phyloP scores from a whole-genome alignment of 2,329 filamentous ascomycete genomes.

The Dichotomopilus funicola region DNA sequence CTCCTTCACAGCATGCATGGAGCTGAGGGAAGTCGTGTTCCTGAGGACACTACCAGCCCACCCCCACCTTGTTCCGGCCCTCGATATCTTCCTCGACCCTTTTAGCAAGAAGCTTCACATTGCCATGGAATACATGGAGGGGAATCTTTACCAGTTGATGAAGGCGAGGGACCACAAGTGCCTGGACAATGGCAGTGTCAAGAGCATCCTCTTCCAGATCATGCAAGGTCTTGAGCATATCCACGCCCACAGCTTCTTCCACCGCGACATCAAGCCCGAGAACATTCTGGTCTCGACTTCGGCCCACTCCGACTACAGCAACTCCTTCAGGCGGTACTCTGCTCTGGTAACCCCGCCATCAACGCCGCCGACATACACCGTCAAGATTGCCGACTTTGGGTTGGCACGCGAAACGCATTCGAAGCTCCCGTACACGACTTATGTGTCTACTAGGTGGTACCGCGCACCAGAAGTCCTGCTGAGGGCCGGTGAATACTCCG shows the following conservation, averaged over 20 bases:
- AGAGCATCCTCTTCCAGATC: conserved; percentile 97
- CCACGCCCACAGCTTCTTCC: conserved; percentile 94
- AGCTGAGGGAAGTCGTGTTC: conserved; percentile 95
- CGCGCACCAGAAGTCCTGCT: conserved; percentile 91
- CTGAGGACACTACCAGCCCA: conserved; percentile 81
- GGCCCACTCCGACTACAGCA: conserved; percentile 70
- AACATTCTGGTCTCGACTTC: conserved; percentile 97
- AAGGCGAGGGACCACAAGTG: conserved; percentile 95
- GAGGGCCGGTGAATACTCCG: conserved; percentile 91
- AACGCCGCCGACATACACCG: conserved; percentile 86
- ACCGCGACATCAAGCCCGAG: conserved; percentile 98
- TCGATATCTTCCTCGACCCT: conserved; percentile 97
- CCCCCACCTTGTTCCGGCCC: conserved; percentile 87
- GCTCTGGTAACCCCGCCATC: conserved; percentile 89
- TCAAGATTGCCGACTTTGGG: conserved; percentile 98
- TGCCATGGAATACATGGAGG: conserved; percentile 99
- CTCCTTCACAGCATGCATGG: conserved; percentile 80
- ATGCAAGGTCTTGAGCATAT: conserved; percentile 95
- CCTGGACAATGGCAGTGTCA: conserved; percentile 83
- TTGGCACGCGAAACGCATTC: conserved; percentile 96
- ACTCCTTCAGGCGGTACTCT: conserved; percentile 88
- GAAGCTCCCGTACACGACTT: conserved; percentile 93
- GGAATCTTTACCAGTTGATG: conserved; percentile 98
- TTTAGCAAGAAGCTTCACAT: conserved; percentile 96
- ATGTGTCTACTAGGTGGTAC: conserved; percentile 98